Evolutionary conservation across 2,329 filamentous ascomycete species (phyloP).

Genomic region (Penicillium verrucosum): DNA sequence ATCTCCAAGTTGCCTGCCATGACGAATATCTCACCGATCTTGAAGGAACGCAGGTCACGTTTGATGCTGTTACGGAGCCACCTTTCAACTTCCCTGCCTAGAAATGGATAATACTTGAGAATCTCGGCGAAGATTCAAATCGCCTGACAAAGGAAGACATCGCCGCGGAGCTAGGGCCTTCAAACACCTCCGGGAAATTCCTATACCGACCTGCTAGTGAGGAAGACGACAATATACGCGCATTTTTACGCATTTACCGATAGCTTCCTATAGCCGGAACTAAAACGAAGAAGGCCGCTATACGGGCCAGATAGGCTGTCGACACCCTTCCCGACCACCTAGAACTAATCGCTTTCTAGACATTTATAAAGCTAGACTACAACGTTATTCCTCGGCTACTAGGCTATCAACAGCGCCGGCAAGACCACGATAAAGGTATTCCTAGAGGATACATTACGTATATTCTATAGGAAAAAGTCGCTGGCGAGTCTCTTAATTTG

Average conservation of each 20-base stretch:
- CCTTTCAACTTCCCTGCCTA: conserved; percentile 5
- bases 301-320: background rate
- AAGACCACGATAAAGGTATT: conserved; percentile 1
- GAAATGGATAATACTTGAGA: conserved; percentile 5
- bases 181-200: background rate
- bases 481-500: conserved; percentile 1
- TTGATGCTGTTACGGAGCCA: conserved; percentile 3
- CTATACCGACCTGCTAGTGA: conserved; percentile 2
- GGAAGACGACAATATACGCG: background rate
- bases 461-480: conserved; percentile 5
- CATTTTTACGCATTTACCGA: conserved; percentile 5
- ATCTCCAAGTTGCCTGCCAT: background rate
- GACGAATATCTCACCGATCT: conserved; percentile 6
- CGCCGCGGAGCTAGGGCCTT: background rate
- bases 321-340: background rate
- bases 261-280: conserved; percentile 5
- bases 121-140: background rate
- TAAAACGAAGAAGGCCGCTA: background rate
- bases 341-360: conserved; percentile 1
- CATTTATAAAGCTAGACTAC: background rate
- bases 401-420: conserved; percentile 1
- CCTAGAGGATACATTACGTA: conserved; percentile 1
- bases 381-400: conserved; percentile 3
- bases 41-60: conserved; percentile 1
- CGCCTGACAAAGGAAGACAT: conserved; percentile 1